phyloP scores from a whole-genome alignment of 345 rosid species.

The Lepidium didymum region DNA sequence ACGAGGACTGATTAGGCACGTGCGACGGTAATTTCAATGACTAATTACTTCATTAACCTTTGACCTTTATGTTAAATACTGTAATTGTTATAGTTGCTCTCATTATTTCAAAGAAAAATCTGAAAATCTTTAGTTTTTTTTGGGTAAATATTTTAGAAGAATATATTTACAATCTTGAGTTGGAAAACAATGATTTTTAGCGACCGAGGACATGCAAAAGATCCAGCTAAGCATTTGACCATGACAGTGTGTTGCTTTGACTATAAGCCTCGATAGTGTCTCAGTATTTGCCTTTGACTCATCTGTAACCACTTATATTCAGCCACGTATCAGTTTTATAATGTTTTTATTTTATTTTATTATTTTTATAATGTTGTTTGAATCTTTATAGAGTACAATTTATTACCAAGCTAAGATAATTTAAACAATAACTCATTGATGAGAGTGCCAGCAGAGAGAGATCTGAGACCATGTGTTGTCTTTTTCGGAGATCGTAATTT shows the following conservation, averaged over 20 bases:
- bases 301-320: neutral
- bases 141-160: neutral
- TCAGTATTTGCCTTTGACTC: conserved; percentile 25
- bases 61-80: too few species aligned
- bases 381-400: neutral
- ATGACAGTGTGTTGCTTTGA: conserved; percentile 35
- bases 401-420: neutral
- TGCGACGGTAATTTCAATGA: neutral
- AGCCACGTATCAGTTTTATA: neutral
- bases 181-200: neutral
- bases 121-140: neutral
- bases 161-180: too few species aligned
- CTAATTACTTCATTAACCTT: neutral
- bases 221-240: conserved; percentile 49
- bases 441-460: conserved; percentile 15
- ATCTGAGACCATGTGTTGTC: conserved; percentile 13
- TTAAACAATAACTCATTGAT: neutral
- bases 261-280: conserved; percentile 28
- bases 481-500: neutral
- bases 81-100: neutral
- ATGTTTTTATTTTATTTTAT: too few species aligned
- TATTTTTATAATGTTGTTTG: neutral
- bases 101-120: neutral
- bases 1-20: conserved; percentile 5
- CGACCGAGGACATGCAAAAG: conserved; percentile 21